Conservation (phyloP, 805 yeast genomes). For the Wickerhamomyces ciferrii region DNA sequence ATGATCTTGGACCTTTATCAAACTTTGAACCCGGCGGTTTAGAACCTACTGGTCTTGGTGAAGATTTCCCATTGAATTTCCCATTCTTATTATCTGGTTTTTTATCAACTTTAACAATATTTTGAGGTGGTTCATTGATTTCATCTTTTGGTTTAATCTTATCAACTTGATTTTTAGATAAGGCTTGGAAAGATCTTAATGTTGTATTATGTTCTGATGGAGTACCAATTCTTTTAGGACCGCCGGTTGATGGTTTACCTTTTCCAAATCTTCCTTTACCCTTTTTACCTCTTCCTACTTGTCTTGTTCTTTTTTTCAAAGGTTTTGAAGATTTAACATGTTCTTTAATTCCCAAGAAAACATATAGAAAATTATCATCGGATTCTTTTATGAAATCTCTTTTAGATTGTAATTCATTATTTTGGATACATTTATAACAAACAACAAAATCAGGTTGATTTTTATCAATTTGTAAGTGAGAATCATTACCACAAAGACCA, state of each 20-base stretch:
- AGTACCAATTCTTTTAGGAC: conserved; percentile 21
- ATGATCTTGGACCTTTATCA: too few relatives aligned
- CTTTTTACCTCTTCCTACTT: conserved; percentile 29
- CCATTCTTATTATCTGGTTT: not conserved
- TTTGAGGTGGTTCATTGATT: not conserved
- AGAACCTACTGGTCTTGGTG: not conserved
- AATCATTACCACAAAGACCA: conserved; percentile 35
- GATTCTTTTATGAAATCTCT: conserved; percentile 35
- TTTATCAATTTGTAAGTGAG: conserved; percentile 31
- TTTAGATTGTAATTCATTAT: conserved; percentile 9
- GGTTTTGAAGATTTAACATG: conserved; percentile 8
- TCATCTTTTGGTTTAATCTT: conserved; percentile 18
- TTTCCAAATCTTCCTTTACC: conserved; percentile 8
- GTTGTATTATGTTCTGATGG: conserved; percentile 33
- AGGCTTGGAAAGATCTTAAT: conserved; percentile 32
- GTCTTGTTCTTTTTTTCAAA: conserved; percentile 23
- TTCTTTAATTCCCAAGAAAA: conserved; percentile 44
- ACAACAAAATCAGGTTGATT: conserved; percentile 23
- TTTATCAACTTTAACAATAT: not conserved
- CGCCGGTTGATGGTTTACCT: conserved; percentile 7
- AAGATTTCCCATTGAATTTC: not conserved
- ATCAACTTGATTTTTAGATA: conserved; percentile 18
- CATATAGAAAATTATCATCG: conserved; percentile 41
- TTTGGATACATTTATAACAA: conserved; percentile 39
- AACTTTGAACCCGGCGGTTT: too few relatives aligned